phyloP scores from a whole-genome alignment of 345 rosid species.

The Bruguiera sexangula region DNA sequence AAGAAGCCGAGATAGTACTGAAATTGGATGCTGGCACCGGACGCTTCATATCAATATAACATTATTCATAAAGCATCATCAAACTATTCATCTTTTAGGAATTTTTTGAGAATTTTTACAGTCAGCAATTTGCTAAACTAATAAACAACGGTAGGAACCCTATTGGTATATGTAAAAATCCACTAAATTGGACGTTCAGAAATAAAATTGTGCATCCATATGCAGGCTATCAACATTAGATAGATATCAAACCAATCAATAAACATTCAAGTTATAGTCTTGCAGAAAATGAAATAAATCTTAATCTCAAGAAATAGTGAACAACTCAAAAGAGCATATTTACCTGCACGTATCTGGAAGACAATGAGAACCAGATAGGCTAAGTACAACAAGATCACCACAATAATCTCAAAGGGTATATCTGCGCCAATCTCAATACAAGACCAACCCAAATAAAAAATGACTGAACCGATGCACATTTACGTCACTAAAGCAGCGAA shows the following conservation, averaged over 20 bases:
- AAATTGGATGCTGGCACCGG: too few species aligned
- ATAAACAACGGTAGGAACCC: too few species aligned
- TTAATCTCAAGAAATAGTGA: not conserved
- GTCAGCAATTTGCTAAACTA: too few species aligned
- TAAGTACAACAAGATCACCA: not conserved
- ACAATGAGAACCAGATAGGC: not conserved
- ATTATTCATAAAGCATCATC: too few species aligned
- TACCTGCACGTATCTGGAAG: not conserved
- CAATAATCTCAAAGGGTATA: slow-evolving; percentile 1
- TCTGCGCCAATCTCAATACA: not conserved
- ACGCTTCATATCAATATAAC: too few species aligned
- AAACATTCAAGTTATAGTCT: not conserved
- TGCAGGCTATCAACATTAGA: too few species aligned
- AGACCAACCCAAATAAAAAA: not conserved
- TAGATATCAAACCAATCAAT: not conserved
- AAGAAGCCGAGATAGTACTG: too few species aligned
- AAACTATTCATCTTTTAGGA: too few species aligned
- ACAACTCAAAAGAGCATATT: not conserved
- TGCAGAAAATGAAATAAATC: not conserved
- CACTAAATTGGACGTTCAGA: too few species aligned
- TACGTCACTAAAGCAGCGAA: not conserved
- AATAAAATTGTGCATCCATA: too few species aligned
- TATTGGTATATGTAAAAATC: too few species aligned
- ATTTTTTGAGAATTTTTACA: too few species aligned
- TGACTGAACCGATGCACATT: not conserved